Base-by-base conservation (phyloP, 805 yeast genomes). In the Saccharomyces paradoxus region DNA sequence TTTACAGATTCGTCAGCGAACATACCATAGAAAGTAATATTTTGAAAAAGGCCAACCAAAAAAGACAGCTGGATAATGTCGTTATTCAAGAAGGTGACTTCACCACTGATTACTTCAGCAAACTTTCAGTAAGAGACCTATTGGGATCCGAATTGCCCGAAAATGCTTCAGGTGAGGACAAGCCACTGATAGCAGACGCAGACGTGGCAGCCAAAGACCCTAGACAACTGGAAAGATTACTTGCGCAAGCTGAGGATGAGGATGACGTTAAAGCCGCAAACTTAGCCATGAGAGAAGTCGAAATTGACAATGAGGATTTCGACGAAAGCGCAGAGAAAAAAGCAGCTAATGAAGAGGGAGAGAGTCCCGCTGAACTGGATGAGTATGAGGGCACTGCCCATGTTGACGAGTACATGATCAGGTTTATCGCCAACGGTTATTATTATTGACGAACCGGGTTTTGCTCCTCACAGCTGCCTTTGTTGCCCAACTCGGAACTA, bases 61-160 rank as follows among this genome's bases (percentile, higher is more conserved):
- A 92, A 77, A 78, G 96, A 64, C 90, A 90, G 63, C 78, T 92
- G 63, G 98, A 92, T 71, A 89, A 89, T 69, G 96, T 92, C 32
- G 92, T 92, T 53, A 94, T 94, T 62, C 98, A 94, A 73, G 96
- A 91, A 52, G 99, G 99, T 68, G 98, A 92, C 62, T 94, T 94
- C 72, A 94, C 98, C 0, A 95, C 99, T 0, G 99, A 95, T 68
- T 94, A 91, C 69, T 87, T 95, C 67, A 86, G 90, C 30, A 88
- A 88, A 65, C 75, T 91, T 52, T 87, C 97, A 0, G 92, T 91
- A 5, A 80, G 83, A 56, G 98, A 92, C 67, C 73, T 92, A 58
- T 79, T 92, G 2, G 95, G 95, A 21, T 29, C 85, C 53, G 65
- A 75, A 59, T 54, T 66, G 57, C 60, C 68, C 1, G 68, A 52